phyloP scores from a whole-genome alignment of 495 filamentous ascomycete genomes.

The Trichoderma erinaceum region DNA sequence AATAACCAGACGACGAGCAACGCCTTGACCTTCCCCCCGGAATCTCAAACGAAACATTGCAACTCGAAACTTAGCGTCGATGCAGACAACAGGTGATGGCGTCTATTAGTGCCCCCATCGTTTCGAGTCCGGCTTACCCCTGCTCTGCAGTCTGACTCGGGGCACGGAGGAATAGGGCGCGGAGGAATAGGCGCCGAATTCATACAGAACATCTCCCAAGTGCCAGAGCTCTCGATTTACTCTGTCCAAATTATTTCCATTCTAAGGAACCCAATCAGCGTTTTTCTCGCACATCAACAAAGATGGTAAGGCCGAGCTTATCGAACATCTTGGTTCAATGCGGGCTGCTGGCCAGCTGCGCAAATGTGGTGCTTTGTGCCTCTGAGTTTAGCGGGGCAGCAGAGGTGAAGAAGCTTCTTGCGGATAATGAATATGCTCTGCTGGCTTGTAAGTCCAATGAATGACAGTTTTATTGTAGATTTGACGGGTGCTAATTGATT shows the following conservation, averaged over 20 bases:
- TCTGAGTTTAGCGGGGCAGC: neutral
- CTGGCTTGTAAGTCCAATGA: neutral
- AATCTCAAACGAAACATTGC: constrained; percentile 4
- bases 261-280: neutral
- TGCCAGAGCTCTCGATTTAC: too few relatives aligned
- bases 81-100: neutral
- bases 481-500: neutral
- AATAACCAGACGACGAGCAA: neutral
- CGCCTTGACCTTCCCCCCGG: neutral
- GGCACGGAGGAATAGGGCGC: neutral
- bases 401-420: constrained; percentile 26
- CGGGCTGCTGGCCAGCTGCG: neutral
- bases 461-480: neutral
- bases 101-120: neutral
- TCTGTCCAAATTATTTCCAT: neutral
- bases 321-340: neutral
- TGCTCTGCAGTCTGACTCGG: constrained; percentile 3
- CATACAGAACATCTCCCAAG: too few relatives aligned
- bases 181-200: too few relatives aligned
- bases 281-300: neutral
- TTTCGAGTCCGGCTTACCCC: neutral
- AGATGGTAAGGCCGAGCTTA: neutral
- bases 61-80: neutral
- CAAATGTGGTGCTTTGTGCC: neutral
- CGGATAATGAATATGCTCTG: constrained; percentile 31